These are phyloP conservation scores for Ehretia macrophylla DNA, from an alignment of 257 asterid species.

Conservation along the genomic window DNA sequence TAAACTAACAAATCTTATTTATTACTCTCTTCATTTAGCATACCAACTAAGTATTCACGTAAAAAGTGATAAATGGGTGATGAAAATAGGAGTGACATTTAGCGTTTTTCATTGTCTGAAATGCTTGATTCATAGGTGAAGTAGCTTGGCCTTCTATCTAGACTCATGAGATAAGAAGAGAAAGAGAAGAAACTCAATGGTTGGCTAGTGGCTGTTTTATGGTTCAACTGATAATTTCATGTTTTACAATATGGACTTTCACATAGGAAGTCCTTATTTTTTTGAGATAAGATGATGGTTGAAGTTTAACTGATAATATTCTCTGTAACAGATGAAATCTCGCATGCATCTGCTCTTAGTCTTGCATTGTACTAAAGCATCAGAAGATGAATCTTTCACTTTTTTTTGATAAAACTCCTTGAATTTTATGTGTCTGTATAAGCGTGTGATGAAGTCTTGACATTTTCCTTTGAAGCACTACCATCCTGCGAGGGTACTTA, in stretches of 20 bases:
- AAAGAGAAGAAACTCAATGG: not conserved
- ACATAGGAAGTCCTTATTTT: too few species aligned
- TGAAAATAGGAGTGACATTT: too few species aligned
- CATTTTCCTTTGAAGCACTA: conserved; percentile 34
- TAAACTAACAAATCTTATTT: too few species aligned
- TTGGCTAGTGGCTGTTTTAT: not conserved
- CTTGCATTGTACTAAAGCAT: not conserved
- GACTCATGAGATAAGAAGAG: not conserved
- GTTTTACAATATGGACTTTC: too few species aligned
- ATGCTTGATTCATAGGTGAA: not conserved
- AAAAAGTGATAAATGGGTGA: too few species aligned
- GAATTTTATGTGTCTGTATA: too few species aligned
- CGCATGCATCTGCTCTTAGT: not conserved
- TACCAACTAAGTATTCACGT: too few species aligned
- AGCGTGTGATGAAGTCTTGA: conserved; percentile 27
- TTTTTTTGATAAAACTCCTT: not conserved
- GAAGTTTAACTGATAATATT: not conserved
- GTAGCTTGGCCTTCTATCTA: too few species aligned
- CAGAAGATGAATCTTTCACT: not conserved
- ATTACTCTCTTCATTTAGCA: too few species aligned
- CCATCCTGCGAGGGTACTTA: conserved; percentile 44
- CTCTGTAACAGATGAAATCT: too few species aligned
- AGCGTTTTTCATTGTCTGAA: too few species aligned
- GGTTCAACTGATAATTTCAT: not conserved
- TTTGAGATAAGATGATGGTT: too few species aligned